Evolutionary conservation across 495 filamentous ascomycete species (phyloP).

Genomic region (Massariosphaeria phaeospora): DNA sequence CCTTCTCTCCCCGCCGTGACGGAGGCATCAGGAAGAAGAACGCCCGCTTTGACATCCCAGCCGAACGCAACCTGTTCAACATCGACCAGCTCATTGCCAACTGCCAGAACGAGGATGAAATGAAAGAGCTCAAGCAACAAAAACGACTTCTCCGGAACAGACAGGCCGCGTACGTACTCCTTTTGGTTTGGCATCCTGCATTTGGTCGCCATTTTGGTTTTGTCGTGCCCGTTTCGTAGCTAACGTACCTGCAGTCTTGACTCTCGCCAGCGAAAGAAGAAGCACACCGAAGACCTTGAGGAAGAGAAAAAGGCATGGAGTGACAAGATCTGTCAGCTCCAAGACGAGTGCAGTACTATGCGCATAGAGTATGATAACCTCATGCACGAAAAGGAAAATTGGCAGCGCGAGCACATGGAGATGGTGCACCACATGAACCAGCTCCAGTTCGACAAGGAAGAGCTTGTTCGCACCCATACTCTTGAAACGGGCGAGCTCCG

Average conservation of each 20-base stretch:
- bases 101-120: conserved; percentile 84
- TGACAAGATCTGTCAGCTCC: conserved; percentile 65
- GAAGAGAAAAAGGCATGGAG: conserved; percentile 92
- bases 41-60: conserved; percentile 93
- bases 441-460: conserved; percentile 82
- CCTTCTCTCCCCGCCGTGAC: conserved; percentile 80
- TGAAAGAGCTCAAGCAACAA: conserved; percentile 98
- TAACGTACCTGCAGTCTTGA: conserved; percentile 64
- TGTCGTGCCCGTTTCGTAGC: conserved; percentile 36
- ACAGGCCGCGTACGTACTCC: conserved; percentile 77
- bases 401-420: conserved; percentile 62
- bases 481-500: conserved; percentile 91
- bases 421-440: conserved; percentile 69
- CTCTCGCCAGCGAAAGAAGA: conserved; percentile 96
- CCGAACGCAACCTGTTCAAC: conserved; percentile 86
- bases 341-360: conserved; percentile 65
- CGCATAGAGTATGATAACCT: conserved; percentile 55
- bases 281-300: conserved; percentile 94
- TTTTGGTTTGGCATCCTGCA: conserved; percentile 34
- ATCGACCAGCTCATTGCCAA: conserved; percentile 90
- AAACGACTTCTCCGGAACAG: conserved; percentile 92
- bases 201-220: conserved; percentile 33
- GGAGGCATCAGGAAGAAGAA: conserved; percentile 99
- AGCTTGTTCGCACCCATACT: conserved; percentile 82
- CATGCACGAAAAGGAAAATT: conserved; percentile 62